Evolutionary conservation across 2,329 filamentous ascomycete species (phyloP).

Genomic region (Alternaria alternata): DNA sequence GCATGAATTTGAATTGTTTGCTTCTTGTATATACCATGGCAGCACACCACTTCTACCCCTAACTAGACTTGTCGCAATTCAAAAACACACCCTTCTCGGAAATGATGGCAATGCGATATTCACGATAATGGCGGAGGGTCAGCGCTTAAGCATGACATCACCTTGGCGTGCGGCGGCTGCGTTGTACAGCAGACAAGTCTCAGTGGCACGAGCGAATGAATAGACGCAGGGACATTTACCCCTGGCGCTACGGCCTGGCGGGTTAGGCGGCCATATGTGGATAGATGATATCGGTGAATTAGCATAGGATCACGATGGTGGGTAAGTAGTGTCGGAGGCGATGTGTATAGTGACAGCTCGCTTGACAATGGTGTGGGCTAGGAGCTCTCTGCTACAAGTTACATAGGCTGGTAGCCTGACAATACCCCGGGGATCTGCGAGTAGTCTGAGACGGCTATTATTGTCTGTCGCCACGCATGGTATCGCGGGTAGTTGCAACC

Average conservation of each 20-base stretch:
- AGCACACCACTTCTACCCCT: neutral
- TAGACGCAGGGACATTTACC: constrained; percentile 13
- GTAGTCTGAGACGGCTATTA: constrained; percentile 7
- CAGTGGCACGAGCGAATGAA: constrained; percentile 15
- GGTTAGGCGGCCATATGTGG: constrained; percentile 9
- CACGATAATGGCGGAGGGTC: constrained; percentile 5
- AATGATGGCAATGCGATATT: neutral
- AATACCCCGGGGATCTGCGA: constrained; percentile 4
- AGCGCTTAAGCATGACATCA: constrained; percentile 22
- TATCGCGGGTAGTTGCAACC: neutral
- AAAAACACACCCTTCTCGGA: neutral
- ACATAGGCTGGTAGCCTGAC: neutral
- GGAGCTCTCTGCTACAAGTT: neutral
- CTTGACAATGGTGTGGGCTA: constrained; percentile 5
- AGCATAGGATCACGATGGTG: neutral
- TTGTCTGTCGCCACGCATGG: constrained; percentile 3
- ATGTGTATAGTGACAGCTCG: constrained; percentile 1
- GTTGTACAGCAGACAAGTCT: constrained; percentile 6
- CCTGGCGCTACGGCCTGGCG: constrained; percentile 12
- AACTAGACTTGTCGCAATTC: neutral
- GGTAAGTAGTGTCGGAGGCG: neutral
- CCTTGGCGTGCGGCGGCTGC: constrained; percentile 7
- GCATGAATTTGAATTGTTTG: constrained; percentile 3
- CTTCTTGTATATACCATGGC: constrained; percentile 4
- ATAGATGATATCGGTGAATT: constrained; percentile 9